Percentiles rank a stretch among this genome's conserved stretches.
Conservation (phyloP, 768 basidiomycete genomes). For the Boletales sp. region DNA sequence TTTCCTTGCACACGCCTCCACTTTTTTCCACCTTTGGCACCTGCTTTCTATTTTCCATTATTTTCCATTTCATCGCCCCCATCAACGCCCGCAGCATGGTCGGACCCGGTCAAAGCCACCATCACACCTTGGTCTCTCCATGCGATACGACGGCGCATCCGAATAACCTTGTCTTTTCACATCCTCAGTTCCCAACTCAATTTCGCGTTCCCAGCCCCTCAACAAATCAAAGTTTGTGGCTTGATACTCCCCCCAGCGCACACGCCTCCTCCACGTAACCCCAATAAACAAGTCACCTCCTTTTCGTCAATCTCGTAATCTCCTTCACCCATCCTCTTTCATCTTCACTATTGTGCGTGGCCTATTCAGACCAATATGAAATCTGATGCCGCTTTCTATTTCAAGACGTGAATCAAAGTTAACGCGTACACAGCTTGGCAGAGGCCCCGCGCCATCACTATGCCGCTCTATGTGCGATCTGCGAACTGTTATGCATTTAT, state of each 20-base stretch:
- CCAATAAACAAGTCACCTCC: neutral
- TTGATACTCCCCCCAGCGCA: neutral
- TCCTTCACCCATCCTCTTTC: neutral
- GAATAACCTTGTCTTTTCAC: too few species aligned
- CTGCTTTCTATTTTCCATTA: too few species aligned
- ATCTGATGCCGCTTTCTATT: constrained; percentile 14
- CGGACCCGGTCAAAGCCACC: too few species aligned
- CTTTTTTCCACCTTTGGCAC: too few species aligned
- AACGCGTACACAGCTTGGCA: constrained; percentile 15
- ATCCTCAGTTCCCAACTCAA: neutral
- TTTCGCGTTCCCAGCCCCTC: constrained; percentile 2
- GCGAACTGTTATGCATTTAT: constrained; percentile 2
- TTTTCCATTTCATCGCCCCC: too few species aligned
- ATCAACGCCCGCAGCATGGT: too few species aligned
- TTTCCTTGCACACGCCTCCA: too few species aligned
- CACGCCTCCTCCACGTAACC: constrained; percentile 16
- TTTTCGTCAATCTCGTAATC: constrained; percentile 17
- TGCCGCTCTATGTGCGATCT: constrained; percentile 17
- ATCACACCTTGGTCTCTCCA: too few species aligned
- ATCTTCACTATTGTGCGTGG: constrained; percentile 8
- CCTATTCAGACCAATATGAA: constrained; percentile 1
- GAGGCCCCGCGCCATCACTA: neutral
- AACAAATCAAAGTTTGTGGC: neutral
- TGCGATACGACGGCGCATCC: too few species aligned
- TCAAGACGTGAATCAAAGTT: constrained; percentile 20